Percentiles rank a stretch among this genome's conserved stretches.
Evolutionary conservation across 352 stramenopile species (phyloP).

Genomic region (Phytopythium ostracodes): DNA sequence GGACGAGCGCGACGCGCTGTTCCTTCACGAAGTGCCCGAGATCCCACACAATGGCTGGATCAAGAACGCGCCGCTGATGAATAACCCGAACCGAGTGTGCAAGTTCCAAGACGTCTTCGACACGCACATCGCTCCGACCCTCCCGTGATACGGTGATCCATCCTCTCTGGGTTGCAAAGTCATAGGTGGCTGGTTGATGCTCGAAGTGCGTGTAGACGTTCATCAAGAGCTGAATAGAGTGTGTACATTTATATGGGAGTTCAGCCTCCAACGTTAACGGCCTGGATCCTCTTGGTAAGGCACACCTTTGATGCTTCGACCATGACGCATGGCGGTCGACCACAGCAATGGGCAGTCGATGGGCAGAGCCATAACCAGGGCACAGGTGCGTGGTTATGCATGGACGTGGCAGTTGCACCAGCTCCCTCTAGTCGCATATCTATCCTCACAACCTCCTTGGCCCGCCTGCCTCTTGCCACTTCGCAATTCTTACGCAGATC

Average conservation of each 20-base stretch:
- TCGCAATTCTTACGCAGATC: background rate
- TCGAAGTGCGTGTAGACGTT: too few species aligned
- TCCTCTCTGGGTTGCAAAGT: background rate
- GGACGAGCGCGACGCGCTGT: slow-evolving; percentile 10
- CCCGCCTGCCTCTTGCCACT: background rate
- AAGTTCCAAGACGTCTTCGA: slow-evolving; percentile 37
- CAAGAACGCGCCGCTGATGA: slow-evolving; percentile 11
- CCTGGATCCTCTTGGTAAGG: too few species aligned
- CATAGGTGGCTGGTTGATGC: background rate
- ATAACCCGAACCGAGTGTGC: slow-evolving; percentile 14
- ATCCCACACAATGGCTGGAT: slow-evolving; percentile 12
- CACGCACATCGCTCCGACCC: slow-evolving; percentile 26
- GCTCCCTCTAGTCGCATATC: background rate
- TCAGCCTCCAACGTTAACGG: too few species aligned
- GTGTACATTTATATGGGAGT: too few species aligned
- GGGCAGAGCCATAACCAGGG: background rate
- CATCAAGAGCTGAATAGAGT: too few species aligned
- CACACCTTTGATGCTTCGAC: background rate
- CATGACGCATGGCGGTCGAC: background rate
- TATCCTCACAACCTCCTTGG: background rate
- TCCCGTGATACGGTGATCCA: slow-evolving; percentile 14
- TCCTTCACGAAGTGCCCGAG: slow-evolving; percentile 6
- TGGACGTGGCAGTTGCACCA: background rate
- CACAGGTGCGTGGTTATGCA: background rate
- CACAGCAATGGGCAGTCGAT: background rate